Evolutionary conservation across 441 rosid species (phyloP), one percentile per base, ranked within the genome.

Genomic region (Brassica balearica): DNA sequence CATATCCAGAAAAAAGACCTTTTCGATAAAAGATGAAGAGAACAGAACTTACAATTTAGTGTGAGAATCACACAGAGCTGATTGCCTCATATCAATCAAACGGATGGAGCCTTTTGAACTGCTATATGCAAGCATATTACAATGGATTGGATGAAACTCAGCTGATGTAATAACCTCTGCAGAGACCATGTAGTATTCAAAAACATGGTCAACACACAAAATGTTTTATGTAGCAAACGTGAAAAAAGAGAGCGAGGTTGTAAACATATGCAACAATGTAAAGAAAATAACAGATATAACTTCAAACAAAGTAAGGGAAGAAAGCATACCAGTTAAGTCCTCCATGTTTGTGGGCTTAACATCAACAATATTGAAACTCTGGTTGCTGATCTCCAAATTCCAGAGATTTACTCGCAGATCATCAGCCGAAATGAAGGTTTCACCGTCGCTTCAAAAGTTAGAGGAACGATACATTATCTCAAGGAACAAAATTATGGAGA

Each of bases 121-220:
- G 83, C 99, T 94, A 82, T 96, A 96, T 43, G 98, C 98, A 83
- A 96, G 86, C 81, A 68, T 87, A 65, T 96, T 91, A 85, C 98
- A 96, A 73, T 96, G 98, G n/a, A 77, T 80, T 60, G 99, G 99
- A 81, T 96, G 99, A 83, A 96, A 96, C 72, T 96, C 99, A 56
- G 99, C 99, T 68, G 98, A 91, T 32, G 99, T 96, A 77, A 96
- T 94, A 70, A 96, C 99, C 97, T 94, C 99, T 96, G 94, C 87
- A 81, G 77, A 65, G 38, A 87, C 72, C 72, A 77, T 73, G 71
- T 29, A 63, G 43, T 36, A 70, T 43, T 67, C 36, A 76, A 72
- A 61, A 72, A 58, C 69, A 71, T 61, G n/a, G 53, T 67, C 56
- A n/a, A 53, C 27, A 74, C 63, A 59, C 3, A 65, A 12, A 65